Base-by-base conservation (phyloP, 108 stramenopile species). In the Craspedostauros australis region DNA sequence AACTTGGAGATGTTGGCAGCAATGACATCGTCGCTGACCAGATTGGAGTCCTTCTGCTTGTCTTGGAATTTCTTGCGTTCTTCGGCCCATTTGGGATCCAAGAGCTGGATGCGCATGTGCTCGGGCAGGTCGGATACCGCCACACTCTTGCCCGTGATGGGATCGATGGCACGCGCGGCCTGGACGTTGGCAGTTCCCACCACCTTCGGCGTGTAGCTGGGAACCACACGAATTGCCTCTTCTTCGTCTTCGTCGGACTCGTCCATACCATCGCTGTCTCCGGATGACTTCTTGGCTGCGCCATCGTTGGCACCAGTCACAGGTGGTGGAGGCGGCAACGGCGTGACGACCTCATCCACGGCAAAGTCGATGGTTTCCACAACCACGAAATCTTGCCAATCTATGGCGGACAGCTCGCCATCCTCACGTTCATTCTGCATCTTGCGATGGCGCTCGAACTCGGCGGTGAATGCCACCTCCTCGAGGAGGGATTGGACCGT, bases 321-420 rank as follows among this genome's bases (percentile, higher is more conserved):
- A 1, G 47, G 33, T 22, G 80, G 80, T 8, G 88, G 80, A 2
- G 90, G 88, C 9, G 89, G 87, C 46, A 76, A 57, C 49, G 55
- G 46, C 29, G 72, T 56, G 7, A 90, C 87, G 1, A 77, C 68
- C 76, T 96, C 95, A 55, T 96, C 88, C 18, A 55, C 68, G 0
- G 75, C 66, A 71, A 99, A 97, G 32, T 95, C 95, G 58, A 99
- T 97, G 21, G 95, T 96, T 68, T 97, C 98, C 21, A 99, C 98
- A 5, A 99, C 93, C 0, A 94, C 93, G 63, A 99, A 99, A 63
- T 97, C 95, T 68, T 96, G 91, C 98, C 98, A 99, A 70, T 99
- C 98, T 46, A 99, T 80, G 20, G 64, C 54, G 2, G 55, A 45
- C 11, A 75, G 63, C 33, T 70, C 69, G 34, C 83, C 66, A 39